These are phyloP conservation scores for Saksenaea vasiformis DNA, from an alignment of 371 early-diverging fungal genomes.

Conservation along the genomic window DNA sequence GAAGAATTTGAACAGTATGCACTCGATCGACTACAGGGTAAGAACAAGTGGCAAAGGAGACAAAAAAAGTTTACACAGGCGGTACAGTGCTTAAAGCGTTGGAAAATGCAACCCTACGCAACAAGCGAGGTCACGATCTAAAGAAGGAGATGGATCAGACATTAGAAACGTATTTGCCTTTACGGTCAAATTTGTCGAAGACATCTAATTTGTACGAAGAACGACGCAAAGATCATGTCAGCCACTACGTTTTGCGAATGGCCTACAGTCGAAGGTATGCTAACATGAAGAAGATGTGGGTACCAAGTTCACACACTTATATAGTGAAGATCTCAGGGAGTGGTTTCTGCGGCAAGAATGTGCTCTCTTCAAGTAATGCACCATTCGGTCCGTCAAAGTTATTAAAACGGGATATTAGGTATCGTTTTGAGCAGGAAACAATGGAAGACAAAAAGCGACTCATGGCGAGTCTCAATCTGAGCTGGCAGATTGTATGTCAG, in stretches of 20 bases:
- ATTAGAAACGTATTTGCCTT: slow-evolving; percentile 68
- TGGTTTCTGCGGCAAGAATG: slow-evolving; percentile 93
- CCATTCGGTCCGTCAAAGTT: background rate
- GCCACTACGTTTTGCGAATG: slow-evolving; percentile 91
- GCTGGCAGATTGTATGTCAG: slow-evolving; percentile 55
- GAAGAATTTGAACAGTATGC: slow-evolving; percentile 92
- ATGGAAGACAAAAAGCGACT: slow-evolving; percentile 62
- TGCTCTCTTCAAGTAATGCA: slow-evolving; percentile 73
- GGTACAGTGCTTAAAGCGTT: slow-evolving; percentile 77
- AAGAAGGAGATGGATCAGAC: slow-evolving; percentile 58
- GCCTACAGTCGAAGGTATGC: slow-evolving; percentile 85
- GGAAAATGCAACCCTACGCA: slow-evolving; percentile 79
- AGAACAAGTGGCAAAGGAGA: slow-evolving; percentile 3
- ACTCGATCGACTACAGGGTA: slow-evolving; percentile 89
- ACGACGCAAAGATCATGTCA: slow-evolving; percentile 89
- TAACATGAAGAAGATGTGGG: background rate
- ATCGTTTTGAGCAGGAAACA: slow-evolving; percentile 56
- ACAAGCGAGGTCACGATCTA: slow-evolving; percentile 65
- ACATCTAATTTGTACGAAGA: slow-evolving; percentile 58
- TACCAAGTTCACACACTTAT: background rate
- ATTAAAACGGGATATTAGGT: slow-evolving; percentile 25
- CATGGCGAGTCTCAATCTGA: slow-evolving; percentile 52
- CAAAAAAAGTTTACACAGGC: background rate
- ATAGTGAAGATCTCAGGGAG: slow-evolving; percentile 78
- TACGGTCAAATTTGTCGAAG: slow-evolving; percentile 52